Percentiles rank a stretch among this genome's conserved stretches.
phyloP scores from a whole-genome alignment of 176 grass and related monocot species.

The Carex pumila region DNA sequence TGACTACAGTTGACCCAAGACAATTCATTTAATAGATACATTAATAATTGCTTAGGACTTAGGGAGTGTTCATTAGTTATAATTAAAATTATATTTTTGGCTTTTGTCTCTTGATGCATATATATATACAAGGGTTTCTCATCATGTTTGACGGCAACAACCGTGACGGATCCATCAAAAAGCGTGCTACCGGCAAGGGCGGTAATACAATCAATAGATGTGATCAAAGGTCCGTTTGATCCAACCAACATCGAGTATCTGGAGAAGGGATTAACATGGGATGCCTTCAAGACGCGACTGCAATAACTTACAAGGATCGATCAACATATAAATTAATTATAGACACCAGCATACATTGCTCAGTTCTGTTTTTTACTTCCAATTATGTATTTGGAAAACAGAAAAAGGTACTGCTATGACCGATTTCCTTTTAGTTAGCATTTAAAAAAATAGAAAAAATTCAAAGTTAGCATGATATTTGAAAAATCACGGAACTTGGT shows the following conservation, averaged over 20 bases:
- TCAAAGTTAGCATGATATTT: too few species aligned
- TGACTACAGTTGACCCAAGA: too few species aligned
- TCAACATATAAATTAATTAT: background rate
- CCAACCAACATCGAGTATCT: conserved; percentile 58
- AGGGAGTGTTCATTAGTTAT: background rate
- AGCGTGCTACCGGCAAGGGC: conserved; percentile 65
- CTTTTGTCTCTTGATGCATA: background rate
- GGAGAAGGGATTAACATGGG: conserved; percentile 55
- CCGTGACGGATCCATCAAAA: conserved; percentile 55
- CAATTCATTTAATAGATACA: background rate
- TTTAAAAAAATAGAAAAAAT: too few species aligned
- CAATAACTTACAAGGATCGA: conserved; percentile 7
- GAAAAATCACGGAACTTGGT: too few species aligned
- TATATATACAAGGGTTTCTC: conserved; percentile 60
- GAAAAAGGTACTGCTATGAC: background rate
- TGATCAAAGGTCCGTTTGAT: conserved; percentile 64
- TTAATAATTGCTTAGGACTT: background rate
- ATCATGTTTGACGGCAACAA: conserved; percentile 51
- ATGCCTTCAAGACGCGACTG: conserved; percentile 50
- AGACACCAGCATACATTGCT: background rate
- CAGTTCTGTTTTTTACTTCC: background rate
- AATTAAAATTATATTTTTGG: background rate
- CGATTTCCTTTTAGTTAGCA: too few species aligned
- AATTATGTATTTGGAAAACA: background rate
- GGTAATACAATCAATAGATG: conserved; percentile 61